A percentile compares a stretch with the other conserved stretches of the same genome.
These are phyloP conservation scores for Amanita pallidorosea DNA, from an alignment of 768 basidiomycete genomes.

Conservation along the genomic window DNA sequence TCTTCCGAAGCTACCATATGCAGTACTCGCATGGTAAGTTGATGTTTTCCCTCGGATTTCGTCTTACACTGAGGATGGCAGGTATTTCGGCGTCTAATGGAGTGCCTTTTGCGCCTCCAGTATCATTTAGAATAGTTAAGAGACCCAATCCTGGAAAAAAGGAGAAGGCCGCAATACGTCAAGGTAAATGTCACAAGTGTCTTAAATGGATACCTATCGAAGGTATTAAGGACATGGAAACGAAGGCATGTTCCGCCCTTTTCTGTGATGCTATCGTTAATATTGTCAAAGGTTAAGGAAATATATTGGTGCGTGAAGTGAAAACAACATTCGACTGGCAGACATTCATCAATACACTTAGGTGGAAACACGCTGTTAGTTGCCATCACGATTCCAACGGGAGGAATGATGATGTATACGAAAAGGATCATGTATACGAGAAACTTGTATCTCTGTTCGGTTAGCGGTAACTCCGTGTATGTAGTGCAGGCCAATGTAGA, in stretches of 20 bases:
- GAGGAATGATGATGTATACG: slow-evolving; percentile 48
- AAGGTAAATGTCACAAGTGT: slow-evolving; percentile 77
- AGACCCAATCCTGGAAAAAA: slow-evolving; percentile 42
- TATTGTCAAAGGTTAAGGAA: slow-evolving; percentile 7
- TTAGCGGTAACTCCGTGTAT: background rate
- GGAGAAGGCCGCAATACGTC: slow-evolving; percentile 46
- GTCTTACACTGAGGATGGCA: slow-evolving; percentile 15
- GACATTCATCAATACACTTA: background rate
- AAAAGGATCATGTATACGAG: slow-evolving; percentile 37
- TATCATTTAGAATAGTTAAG: slow-evolving; percentile 39
- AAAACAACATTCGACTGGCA: background rate
- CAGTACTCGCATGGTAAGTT: slow-evolving; percentile 62
- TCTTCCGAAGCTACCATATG: slow-evolving; percentile 60
- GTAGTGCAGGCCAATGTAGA: background rate
- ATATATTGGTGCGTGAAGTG: slow-evolving; percentile 5
- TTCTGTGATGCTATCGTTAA: background rate
- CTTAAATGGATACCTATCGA: slow-evolving; percentile 61
- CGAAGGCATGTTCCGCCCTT: slow-evolving; percentile 38
- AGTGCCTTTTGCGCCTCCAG: slow-evolving; percentile 69
- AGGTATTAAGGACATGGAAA: slow-evolving; percentile 62
- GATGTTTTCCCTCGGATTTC: background rate
- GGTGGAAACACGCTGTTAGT: slow-evolving; percentile 72
- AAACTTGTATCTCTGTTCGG: background rate
- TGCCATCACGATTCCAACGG: slow-evolving; percentile 54
- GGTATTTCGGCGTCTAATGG: slow-evolving; percentile 64